Evolutionary conservation across 2,329 filamentous ascomycete species (phyloP).

Genomic region (Paracorniculantispora psalliotae): DNA sequence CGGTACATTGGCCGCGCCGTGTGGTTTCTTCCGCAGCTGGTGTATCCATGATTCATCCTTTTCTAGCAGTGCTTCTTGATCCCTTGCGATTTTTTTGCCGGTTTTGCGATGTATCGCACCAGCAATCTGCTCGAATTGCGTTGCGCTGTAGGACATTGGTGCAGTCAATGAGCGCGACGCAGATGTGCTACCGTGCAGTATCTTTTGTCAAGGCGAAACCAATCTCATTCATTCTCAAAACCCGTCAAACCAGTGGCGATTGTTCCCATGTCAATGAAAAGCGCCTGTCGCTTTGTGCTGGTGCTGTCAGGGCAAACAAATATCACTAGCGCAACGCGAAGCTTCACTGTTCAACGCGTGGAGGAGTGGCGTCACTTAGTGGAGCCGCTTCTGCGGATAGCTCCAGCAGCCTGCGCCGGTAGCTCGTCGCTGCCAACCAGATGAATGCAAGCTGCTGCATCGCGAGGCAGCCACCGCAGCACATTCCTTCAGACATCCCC

Average conservation of each 20-base stretch:
- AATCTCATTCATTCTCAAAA: background rate
- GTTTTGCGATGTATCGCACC: conserved; percentile 24
- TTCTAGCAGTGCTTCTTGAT: conserved; percentile 35
- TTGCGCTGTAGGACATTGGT: conserved; percentile 11
- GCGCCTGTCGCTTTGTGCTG: background rate
- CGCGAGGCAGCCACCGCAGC: conserved; percentile 8
- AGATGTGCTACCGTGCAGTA: background rate
- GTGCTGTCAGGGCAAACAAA: background rate
- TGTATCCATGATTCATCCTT: conserved; percentile 32
- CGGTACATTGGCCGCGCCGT: conserved; percentile 30
- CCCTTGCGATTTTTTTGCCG: conserved; percentile 30
- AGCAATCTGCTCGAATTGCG: conserved; percentile 17
- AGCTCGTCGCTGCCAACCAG: background rate
- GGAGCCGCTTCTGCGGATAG: conserved; percentile 1
- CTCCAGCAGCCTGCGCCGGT: background rate
- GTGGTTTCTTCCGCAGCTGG: conserved; percentile 20
- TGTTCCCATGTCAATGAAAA: background rate
- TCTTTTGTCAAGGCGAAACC: background rate
- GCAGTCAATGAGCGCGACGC: background rate
- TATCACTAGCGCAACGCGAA: conserved; percentile 1
- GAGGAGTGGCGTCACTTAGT: conserved; percentile 13
- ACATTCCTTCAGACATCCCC: background rate
- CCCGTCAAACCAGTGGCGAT: background rate
- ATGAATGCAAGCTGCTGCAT: conserved; percentile 2
- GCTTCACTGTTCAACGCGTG: conserved; percentile 4